These are phyloP conservation scores for Coniochaeta sp. DNA, from an alignment of 2,329 filamentous ascomycete genomes.

Conservation along the genomic window DNA sequence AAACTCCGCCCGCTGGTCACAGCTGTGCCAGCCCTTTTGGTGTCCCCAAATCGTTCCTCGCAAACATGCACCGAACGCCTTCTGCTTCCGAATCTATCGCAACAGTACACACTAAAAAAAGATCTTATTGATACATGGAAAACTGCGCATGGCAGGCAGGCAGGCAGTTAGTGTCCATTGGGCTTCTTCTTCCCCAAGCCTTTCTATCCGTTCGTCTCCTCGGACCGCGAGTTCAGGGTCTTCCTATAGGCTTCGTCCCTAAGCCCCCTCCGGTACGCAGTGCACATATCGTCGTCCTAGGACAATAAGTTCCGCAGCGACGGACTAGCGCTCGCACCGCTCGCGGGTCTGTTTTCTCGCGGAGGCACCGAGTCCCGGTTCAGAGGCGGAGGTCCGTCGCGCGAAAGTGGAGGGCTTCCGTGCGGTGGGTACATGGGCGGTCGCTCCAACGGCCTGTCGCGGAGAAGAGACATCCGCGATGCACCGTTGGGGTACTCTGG, in stretches of 20 bases:
- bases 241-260: background rate
- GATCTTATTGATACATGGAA: background rate
- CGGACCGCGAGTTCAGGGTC: background rate
- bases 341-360: constrained; percentile 37
- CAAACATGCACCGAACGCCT: background rate
- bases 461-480: background rate
- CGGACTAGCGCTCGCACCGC: constrained; percentile 70
- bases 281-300: constrained; percentile 20
- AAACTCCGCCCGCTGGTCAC: background rate
- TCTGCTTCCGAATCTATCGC: background rate
- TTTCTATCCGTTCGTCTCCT: background rate
- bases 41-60: background rate
- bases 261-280: background rate
- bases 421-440: constrained; percentile 32
- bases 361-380: constrained; percentile 18
- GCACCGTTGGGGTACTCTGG: constrained; percentile 19
- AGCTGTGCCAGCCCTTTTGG: background rate
- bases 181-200: background rate
- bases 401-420: constrained; percentile 35
- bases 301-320: constrained; percentile 68
- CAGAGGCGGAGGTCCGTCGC: constrained; percentile 24
- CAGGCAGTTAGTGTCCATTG: background rate
- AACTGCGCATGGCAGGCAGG: background rate
- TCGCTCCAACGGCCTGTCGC: constrained; percentile 11
- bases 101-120: background rate